Percentiles rank a stretch among this genome's conserved stretches.
Conservation (phyloP, 2,329 filamentous ascomycete species). For the Phyllosticta ampelicida region DNA sequence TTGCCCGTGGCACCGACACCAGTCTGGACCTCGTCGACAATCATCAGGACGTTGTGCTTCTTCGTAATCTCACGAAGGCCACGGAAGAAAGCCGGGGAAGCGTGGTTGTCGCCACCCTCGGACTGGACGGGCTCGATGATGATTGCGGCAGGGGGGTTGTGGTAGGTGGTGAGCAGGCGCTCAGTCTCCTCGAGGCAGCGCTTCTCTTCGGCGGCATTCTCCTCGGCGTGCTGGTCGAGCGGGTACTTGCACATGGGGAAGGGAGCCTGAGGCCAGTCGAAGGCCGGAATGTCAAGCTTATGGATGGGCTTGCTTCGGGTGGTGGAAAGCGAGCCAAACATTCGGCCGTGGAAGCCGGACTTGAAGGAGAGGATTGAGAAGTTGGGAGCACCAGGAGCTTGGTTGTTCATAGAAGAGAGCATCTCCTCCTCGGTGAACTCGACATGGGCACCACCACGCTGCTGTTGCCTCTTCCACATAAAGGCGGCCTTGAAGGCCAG, state of each 20-base stretch:
- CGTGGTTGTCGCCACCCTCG: conserved; percentile 92
- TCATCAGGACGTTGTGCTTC: conserved; percentile 69
- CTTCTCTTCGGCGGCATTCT: conserved; percentile 74
- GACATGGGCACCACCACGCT: conserved; percentile 65
- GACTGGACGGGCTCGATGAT: conserved; percentile 87
- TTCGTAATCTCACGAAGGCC: conserved; percentile 69
- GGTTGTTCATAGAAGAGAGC: conserved; percentile 65
- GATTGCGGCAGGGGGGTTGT: conserved; percentile 68
- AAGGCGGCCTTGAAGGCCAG: conserved; percentile 92
- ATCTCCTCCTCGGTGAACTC: conserved; percentile 75
- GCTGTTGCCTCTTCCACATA: conserved; percentile 75
- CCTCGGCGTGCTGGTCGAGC: conserved; percentile 63
- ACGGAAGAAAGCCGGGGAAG: conserved; percentile 75
- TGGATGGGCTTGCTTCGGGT: conserved; percentile 90
- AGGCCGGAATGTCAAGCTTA: conserved; percentile 89
- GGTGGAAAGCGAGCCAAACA: conserved; percentile 78
- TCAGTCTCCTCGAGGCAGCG: conserved; percentile 76
- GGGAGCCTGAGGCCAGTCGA: conserved; percentile 86
- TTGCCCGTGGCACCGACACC: conserved; percentile 85
- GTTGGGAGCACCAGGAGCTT: conserved; percentile 60
- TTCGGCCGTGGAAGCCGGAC: conserved; percentile 78
- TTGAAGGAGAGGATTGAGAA: conserved; percentile 85
- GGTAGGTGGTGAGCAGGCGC: conserved; percentile 67
- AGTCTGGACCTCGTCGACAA: conserved; percentile 91
- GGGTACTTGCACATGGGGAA: conserved; percentile 84